Base-by-base conservation (phyloP, 139 green algal species). In the Spirogloea muscicola region DNA sequence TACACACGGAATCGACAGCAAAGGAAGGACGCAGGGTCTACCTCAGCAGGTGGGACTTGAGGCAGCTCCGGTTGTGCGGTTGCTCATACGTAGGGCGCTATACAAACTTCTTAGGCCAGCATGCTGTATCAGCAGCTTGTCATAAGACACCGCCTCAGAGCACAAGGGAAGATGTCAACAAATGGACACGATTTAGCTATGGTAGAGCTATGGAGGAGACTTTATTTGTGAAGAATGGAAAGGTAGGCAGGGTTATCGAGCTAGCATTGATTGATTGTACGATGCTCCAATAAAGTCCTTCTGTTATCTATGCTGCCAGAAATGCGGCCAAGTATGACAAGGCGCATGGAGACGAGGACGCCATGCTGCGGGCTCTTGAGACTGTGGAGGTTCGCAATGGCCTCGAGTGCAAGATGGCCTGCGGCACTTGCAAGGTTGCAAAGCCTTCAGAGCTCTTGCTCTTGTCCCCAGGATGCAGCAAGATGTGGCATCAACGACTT, bases 381-480 rank as follows among this genome's bases (percentile, higher is more conserved):
- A 39, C 25, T 9, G 29, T 67, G 27, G 40, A 16, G 46, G 46
- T 86, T 5, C 39, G 37, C 18, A 98, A 98, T 55, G 91, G 93
- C 0, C 88, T 98, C 31, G 93, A 98, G 86, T 96, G 92, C 91
- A 97, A 98, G 82, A 85, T 96, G 31, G 77, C 83, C 60, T 91
- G 85, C 73, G 60, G 46, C 33, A 90, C 77, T 21, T 84, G 63
- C 37, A 87, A 87, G 72, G 74, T 86, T n/a, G n/a, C n/a, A n/a
- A n/a, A n/a, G n/a, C n/a, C n/a, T n/a, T n/a, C n/a, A n/a, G n/a
- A n/a, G n/a, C n/a, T n/a, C n/a, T n/a, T n/a, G n/a, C n/a, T n/a
- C n/a, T n/a, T n/a, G n/a, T n/a, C n/a, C n/a, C n/a, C n/a, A n/a
- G n/a, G n/a, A n/a, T n/a, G n/a, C n/a, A n/a, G n/a, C n/a, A n/a